Evolutionary conservation across 495 filamentous ascomycete species (phyloP), one percentile per base, ranked within the genome.

Genomic region (Friedmanniomyces simplex): DNA sequence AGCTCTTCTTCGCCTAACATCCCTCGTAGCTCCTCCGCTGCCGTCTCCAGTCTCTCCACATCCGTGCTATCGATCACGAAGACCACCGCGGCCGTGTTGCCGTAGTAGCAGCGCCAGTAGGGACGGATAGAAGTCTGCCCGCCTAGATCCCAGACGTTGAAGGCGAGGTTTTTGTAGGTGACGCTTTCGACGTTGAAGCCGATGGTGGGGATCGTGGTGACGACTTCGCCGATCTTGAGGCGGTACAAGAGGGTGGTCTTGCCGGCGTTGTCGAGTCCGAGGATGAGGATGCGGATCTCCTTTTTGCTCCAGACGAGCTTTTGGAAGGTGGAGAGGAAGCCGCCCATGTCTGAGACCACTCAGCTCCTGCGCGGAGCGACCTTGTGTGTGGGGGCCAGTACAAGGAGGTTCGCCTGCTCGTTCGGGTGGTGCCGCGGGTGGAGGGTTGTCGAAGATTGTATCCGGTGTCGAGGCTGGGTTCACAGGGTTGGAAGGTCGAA

Each of bases 71-170:
- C 93, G 66, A 98, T 91, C 55, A 98, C 93, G 73, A 98, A 98
- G 63, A 98, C 86, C 57, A 98, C 94, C 14, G 93, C 93, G n/a
- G 94, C 93, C 1, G 94, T 98, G 74, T 97, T 96, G 66, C 93
- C 91, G 69, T 97, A 98, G 78, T 98, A 98, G 72, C 94, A 97
- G 65, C 93, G 82, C 93, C 93, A 98, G 74, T 97, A 98, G 11
- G 93, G 93, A 61, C 93, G 83, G 67, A 98, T 97, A 52, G 85
- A 89, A 14, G 93, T 97, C 79, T 97, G 93, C 24, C 93, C 94
- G 62, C 72, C 91, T 26, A 97, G 81, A 78, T 97, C 91, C 93
- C 93, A 98, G 61, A 98, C 93, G 71, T 96, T 96, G 70, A 98
- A 91, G 71, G 97, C 95, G 53, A 98, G 77, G 66, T 96, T 97